A percentile compares a stretch with the other conserved stretches of the same genome.
These are phyloP conservation scores for Discostella stelligeroides DNA, from an alignment of 108 stramenopile species.

Conservation along the genomic window DNA sequence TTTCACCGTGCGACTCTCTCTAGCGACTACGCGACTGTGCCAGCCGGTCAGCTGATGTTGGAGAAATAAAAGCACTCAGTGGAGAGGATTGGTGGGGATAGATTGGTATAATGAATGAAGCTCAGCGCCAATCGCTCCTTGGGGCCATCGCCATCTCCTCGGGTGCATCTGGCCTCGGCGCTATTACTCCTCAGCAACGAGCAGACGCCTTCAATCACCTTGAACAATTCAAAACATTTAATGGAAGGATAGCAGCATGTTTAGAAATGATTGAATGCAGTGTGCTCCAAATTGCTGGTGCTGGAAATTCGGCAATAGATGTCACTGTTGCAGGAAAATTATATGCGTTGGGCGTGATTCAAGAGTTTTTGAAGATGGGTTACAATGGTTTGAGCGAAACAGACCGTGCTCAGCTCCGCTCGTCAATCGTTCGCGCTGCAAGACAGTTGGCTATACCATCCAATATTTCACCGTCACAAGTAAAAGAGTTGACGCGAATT, in stretches of 20 bases:
- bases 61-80: too few species aligned
- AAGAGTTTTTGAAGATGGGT: constrained; percentile 58
- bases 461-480: constrained; percentile 3
- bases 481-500: constrained; percentile 42
- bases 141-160: constrained; percentile 82
- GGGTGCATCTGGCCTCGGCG: constrained; percentile 36
- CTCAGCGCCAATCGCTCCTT: constrained; percentile 65
- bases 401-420: constrained; percentile 65
- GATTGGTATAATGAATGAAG: constrained; percentile 47
- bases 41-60: too few species aligned
- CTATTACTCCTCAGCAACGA: constrained; percentile 57
- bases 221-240: constrained; percentile 72
- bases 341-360: constrained; percentile 70
- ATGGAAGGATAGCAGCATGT: constrained; percentile 63
- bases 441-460: constrained; percentile 45
- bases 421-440: constrained; percentile 65
- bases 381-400: constrained; percentile 63
- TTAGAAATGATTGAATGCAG: constrained; percentile 56
- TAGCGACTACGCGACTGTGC: too few species aligned
- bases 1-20: too few species aligned
- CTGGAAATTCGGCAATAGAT: constrained; percentile 46
- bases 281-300: constrained; percentile 21
- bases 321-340: constrained; percentile 74
- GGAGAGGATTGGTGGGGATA: too few species aligned
- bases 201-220: constrained; percentile 69